phyloP scores from a whole-genome alignment of 2,329 filamentous ascomycete species.

The Ceratocystis alfenasii region DNA sequence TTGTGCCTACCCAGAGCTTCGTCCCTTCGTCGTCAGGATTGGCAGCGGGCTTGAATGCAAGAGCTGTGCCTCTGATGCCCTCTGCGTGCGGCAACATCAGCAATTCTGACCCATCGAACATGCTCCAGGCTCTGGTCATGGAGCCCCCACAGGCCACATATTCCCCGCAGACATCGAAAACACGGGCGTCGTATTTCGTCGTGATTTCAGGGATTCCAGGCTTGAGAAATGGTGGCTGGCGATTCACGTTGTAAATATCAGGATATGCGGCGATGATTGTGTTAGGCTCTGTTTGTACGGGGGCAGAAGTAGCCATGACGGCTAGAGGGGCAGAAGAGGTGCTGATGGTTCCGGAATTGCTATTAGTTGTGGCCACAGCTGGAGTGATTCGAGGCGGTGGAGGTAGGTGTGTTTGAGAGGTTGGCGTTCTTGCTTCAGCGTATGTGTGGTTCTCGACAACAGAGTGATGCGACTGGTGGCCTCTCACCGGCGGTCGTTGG shows the following conservation, averaged over 20 bases:
- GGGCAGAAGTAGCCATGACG: slow-evolving; percentile 10
- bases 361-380: slow-evolving; percentile 24
- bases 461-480: slow-evolving; percentile 21
- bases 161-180: slow-evolving; percentile 80
- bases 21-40: slow-evolving; percentile 70
- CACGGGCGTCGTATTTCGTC: slow-evolving; percentile 74
- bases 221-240: slow-evolving; percentile 65
- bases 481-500: slow-evolving; percentile 15
- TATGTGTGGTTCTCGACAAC: slow-evolving; percentile 15
- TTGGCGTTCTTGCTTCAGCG: slow-evolving; percentile 9
- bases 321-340: slow-evolving; percentile 22
- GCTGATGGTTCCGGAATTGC: slow-evolving; percentile 22
- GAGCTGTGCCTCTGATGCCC: slow-evolving; percentile 65
- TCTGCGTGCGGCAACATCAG: slow-evolving; percentile 77
- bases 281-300: slow-evolving; percentile 33
- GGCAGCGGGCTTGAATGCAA: slow-evolving; percentile 73
- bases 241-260: slow-evolving; percentile 72
- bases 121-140: slow-evolving; percentile 77
- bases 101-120: slow-evolving; percentile 67
- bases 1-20: slow-evolving; percentile 81
- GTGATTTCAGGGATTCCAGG: slow-evolving; percentile 62
- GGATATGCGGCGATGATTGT: slow-evolving; percentile 57
- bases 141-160: slow-evolving; percentile 78
- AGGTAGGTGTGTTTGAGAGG: slow-evolving; percentile 13
- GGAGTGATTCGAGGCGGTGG: slow-evolving; percentile 11